phyloP scores from a whole-genome alignment of 2,329 filamentous ascomycete genomes.

The Trichoderma sp. region DNA sequence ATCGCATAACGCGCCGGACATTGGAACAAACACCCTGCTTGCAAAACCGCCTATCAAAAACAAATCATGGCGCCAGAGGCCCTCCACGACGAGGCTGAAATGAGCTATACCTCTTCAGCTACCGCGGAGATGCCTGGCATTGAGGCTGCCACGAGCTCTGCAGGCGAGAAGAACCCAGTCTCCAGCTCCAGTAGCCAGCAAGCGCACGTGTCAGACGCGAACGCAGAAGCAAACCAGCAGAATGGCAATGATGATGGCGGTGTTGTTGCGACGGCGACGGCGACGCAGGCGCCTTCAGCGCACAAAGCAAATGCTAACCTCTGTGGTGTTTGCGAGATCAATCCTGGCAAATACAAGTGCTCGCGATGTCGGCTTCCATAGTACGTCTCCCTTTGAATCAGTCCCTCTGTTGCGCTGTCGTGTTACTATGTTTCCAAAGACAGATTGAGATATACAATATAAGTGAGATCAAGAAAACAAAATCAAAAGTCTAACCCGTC shows the following conservation, averaged over 20 bases:
- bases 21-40: neutral
- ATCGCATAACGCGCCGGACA: slow-evolving; percentile 14
- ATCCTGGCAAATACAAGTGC: slow-evolving; percentile 65
- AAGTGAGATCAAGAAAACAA: neutral
- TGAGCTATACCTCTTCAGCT: neutral
- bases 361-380: slow-evolving; percentile 61
- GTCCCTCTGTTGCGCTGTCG: neutral
- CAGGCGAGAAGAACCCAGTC: neutral
- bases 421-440: neutral
- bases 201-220: slow-evolving; percentile 12
- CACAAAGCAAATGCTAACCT: neutral
- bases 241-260: neutral
- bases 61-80: slow-evolving; percentile 20
- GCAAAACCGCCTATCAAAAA: neutral
- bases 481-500: neutral
- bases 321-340: slow-evolving; percentile 58
- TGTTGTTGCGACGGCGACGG: neutral
- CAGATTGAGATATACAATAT: neutral
- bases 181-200: neutral
- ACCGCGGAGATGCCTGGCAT: neutral
- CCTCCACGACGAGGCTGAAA: slow-evolving; percentile 6
- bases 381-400: slow-evolving; percentile 47
- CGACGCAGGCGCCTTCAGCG: neutral
- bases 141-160: neutral
- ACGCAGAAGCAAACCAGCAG: slow-evolving; percentile 1